Evolutionary conservation across 2,329 filamentous ascomycete species (phyloP).

Genomic region (Penicillium sp.): DNA sequence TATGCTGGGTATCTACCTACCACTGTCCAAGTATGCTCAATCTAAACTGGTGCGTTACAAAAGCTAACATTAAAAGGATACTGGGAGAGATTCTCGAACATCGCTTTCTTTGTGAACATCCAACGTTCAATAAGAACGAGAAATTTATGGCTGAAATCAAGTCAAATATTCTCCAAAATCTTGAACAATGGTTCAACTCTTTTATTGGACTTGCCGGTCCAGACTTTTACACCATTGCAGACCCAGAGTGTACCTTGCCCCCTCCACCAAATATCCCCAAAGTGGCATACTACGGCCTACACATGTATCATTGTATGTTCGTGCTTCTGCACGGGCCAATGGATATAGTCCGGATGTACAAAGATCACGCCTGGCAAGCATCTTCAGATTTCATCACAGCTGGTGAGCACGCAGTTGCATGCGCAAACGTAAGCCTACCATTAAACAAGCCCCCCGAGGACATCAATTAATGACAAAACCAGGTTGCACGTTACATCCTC

Average conservation of each 20-base stretch:
- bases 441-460: not conserved
- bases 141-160: not conserved
- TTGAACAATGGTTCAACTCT: not conserved
- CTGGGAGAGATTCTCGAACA: slow-evolving; percentile 1
- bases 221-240: not conserved
- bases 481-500: not conserved
- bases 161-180: not conserved
- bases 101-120: not conserved
- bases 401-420: not conserved
- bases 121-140: not conserved
- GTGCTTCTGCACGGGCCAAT: not conserved
- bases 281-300: not conserved
- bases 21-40: not conserved
- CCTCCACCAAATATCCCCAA: not conserved
- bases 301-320: slow-evolving; percentile 3
- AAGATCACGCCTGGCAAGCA: not conserved
- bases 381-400: not conserved
- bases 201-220: not conserved
- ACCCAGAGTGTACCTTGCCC: not conserved
- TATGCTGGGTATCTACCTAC: slow-evolving; percentile 1
- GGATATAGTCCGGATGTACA: slow-evolving; percentile 3
- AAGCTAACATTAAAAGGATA: not conserved
- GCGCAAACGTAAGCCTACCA: not conserved
- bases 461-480: not conserved
- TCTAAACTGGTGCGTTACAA: not conserved